phyloP scores from a whole-genome alignment of 2,329 filamentous ascomycete genomes.

The Cryphonectria parasitica region DNA sequence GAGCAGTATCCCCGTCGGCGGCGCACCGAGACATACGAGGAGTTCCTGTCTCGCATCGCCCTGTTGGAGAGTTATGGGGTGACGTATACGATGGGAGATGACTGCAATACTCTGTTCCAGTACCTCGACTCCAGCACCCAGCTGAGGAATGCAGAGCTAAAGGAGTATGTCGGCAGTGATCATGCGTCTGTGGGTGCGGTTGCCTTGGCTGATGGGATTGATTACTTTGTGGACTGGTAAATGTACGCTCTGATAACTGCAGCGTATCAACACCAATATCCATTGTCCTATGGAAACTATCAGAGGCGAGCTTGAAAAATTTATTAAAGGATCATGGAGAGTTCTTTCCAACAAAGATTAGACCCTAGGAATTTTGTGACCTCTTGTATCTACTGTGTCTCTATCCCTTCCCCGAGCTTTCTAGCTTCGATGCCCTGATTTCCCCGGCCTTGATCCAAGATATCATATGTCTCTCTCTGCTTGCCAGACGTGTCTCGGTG shows the following conservation, averaged over 20 bases:
- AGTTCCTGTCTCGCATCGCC: conserved; percentile 29
- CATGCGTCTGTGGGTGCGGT: conserved; percentile 32
- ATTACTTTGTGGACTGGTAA: conserved; percentile 35
- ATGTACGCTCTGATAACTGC: too few species aligned
- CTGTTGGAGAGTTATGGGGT: conserved; percentile 24
- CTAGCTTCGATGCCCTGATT: neutral
- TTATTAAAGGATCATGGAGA: too few species aligned
- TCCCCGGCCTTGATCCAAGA: neutral
- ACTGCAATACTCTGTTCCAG: conserved; percentile 32
- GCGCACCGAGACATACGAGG: conserved; percentile 33
- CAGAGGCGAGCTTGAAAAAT: too few species aligned
- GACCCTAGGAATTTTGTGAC: too few species aligned
- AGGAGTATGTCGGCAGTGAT: conserved; percentile 34
- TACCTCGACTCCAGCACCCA: conserved; percentile 28
- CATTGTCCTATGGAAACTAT: too few species aligned
- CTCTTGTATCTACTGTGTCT: neutral
- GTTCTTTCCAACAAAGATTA: too few species aligned
- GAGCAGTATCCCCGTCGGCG: conserved; percentile 32
- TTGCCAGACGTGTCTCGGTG: neutral
- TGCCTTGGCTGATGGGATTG: conserved; percentile 33
- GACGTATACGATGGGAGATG: conserved; percentile 29
- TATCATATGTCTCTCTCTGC: neutral
- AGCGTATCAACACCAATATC: too few species aligned
- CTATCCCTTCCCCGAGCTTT: neutral
- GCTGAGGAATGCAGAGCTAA: conserved; percentile 32